These are phyloP conservation scores for Paracoccidioides lutzii DNA, from an alignment of 2,329 filamentous ascomycete genomes.

Conservation along the genomic window DNA sequence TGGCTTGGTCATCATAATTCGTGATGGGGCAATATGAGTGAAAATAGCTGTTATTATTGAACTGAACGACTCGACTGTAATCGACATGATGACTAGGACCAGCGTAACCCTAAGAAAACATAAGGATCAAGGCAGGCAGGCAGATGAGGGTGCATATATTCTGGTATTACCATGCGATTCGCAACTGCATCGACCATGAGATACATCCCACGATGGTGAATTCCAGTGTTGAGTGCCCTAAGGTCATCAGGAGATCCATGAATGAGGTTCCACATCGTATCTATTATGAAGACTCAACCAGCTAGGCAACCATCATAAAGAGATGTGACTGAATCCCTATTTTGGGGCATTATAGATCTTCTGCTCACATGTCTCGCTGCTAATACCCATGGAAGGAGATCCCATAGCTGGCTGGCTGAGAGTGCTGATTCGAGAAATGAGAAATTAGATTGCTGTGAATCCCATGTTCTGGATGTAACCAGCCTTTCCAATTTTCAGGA, in stretches of 20 bases:
- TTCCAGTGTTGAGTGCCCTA: slow-evolving; percentile 31
- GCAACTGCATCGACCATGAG: slow-evolving; percentile 42
- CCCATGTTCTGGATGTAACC: slow-evolving; percentile 40
- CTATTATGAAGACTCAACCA: not conserved
- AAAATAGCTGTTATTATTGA: slow-evolving; percentile 47
- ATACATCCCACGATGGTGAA: slow-evolving; percentile 38
- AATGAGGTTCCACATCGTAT: slow-evolving; percentile 37
- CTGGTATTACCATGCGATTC: slow-evolving; percentile 28
- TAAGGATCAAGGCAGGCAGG: not conserved
- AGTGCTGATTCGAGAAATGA: slow-evolving; percentile 30
- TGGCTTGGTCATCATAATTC: slow-evolving; percentile 41
- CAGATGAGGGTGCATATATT: not conserved
- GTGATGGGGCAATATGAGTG: slow-evolving; percentile 44
- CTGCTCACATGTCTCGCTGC: slow-evolving; percentile 29
- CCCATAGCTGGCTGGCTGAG: slow-evolving; percentile 25
- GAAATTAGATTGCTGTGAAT: slow-evolving; percentile 30
- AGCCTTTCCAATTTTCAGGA: slow-evolving; percentile 17
- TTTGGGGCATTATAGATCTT: not conserved
- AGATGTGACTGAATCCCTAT: not conserved
- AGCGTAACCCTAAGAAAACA: slow-evolving; percentile 12
- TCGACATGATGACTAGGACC: slow-evolving; percentile 41
- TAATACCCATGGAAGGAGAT: slow-evolving; percentile 41
- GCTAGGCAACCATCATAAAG: not conserved
- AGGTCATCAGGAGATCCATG: slow-evolving; percentile 36
- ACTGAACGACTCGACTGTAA: slow-evolving; percentile 41